phyloP scores from a whole-genome alignment of 345 rosid genomes.

The Sisymbrium irio region DNA sequence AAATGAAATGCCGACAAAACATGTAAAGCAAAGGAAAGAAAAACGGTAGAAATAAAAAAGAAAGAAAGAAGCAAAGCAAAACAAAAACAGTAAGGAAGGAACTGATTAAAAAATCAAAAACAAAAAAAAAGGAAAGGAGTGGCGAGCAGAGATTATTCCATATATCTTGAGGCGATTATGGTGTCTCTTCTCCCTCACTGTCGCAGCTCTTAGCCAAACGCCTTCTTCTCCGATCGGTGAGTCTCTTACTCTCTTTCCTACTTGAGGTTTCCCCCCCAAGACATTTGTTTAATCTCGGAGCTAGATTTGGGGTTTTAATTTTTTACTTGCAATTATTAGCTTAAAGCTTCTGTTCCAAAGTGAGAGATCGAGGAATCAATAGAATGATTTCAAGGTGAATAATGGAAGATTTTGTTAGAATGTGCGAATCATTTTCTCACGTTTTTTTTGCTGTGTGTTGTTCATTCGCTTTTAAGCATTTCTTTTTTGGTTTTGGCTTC shows the following conservation, averaged over 20 bases:
- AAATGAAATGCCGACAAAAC: neutral
- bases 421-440: neutral
- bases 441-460: neutral
- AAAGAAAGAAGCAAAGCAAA: neutral
- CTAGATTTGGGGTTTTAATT: neutral
- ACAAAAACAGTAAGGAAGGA: neutral
- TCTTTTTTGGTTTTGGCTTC: neutral
- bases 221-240: slow-evolving; percentile 3
- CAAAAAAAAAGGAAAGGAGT: neutral
- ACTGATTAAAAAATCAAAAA: neutral
- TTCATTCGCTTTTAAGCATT: neutral
- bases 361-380: neutral
- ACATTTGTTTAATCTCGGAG: no score
- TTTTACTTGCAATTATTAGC: neutral
- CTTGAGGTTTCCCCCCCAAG: slow-evolving; percentile 14
- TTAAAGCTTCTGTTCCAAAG: neutral
- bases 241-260: neutral
- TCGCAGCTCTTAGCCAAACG: slow-evolving; percentile 3
- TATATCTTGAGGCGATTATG: neutral
- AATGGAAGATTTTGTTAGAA: neutral
- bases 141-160: neutral
- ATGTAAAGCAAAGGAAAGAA: neutral
- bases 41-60: no score
- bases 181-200: neutral
- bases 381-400: neutral